A percentile compares a stretch with the other conserved stretches of the same genome.
Evolutionary conservation across 2,329 filamentous ascomycete species (phyloP).

Genomic region (Ophiostoma ulmi): DNA sequence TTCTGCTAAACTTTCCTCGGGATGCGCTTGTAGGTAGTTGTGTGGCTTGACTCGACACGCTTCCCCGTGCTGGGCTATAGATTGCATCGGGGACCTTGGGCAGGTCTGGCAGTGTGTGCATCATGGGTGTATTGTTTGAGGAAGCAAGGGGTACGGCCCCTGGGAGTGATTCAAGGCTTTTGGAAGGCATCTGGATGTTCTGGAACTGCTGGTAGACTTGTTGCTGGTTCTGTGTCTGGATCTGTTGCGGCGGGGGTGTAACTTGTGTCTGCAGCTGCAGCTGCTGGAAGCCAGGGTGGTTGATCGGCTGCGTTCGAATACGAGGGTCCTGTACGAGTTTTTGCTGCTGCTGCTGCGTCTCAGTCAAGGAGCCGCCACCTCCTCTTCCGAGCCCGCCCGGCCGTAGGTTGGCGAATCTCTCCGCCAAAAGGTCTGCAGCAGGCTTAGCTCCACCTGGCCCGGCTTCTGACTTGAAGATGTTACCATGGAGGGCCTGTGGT

Average conservation of each 20-base stretch:
- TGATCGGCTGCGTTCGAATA: constrained; percentile 48
- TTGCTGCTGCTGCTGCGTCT: constrained; percentile 26
- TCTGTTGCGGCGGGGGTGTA: constrained; percentile 35
- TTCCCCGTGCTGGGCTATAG: constrained; percentile 72
- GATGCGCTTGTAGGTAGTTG: constrained; percentile 61
- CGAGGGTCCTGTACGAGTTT: constrained; percentile 48
- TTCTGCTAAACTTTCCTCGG: constrained; percentile 57
- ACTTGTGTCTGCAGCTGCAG: constrained; percentile 16
- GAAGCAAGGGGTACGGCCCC: not conserved
- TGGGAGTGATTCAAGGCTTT: constrained; percentile 18
- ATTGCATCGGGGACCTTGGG: constrained; percentile 70
- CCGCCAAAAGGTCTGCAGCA: constrained; percentile 43
- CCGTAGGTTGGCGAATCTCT: constrained; percentile 55
- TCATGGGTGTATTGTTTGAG: constrained; percentile 18
- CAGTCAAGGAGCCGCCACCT: not conserved
- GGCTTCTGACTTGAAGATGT: constrained; percentile 44
- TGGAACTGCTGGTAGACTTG: constrained; percentile 21
- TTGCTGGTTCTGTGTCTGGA: constrained; percentile 20
- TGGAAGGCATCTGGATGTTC: constrained; percentile 19
- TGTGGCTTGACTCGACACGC: constrained; percentile 59
- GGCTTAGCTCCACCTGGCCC: constrained; percentile 33
- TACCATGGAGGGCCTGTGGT: constrained; percentile 60
- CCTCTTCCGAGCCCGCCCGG: constrained; percentile 28
- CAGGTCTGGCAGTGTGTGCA: constrained; percentile 45
- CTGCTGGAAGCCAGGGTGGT: constrained; percentile 37